Percentiles rank a stretch among this genome's conserved stretches.
phyloP scores from a whole-genome alignment of 2,329 filamentous ascomycete genomes.

The Epichloe glyceriae region DNA sequence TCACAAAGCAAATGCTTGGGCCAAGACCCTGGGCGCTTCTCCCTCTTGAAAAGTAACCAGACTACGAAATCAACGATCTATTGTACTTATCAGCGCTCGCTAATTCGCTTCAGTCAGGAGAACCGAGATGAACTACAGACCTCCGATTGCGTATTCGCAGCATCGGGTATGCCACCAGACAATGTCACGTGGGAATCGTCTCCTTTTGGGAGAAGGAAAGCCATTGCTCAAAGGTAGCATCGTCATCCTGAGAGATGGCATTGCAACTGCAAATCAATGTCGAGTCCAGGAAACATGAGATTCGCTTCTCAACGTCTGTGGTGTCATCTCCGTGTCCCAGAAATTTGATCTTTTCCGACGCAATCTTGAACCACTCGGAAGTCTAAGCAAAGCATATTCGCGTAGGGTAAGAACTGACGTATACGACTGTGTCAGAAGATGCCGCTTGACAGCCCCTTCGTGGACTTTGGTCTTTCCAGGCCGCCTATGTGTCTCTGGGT shows the following conservation, averaged over 20 bases:
- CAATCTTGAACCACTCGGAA: conserved; percentile 54
- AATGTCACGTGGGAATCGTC: conserved; percentile 45
- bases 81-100: not conserved
- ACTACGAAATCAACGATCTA: conserved; percentile 69
- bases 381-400: conserved; percentile 51
- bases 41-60: conserved; percentile 59
- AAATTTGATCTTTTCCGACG: conserved; percentile 42
- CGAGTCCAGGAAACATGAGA: conserved; percentile 53
- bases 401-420: conserved; percentile 52
- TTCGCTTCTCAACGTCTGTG: conserved; percentile 22
- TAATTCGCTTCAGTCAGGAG: not conserved
- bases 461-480: not conserved
- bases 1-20: conserved; percentile 71
- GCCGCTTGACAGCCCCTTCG: conserved; percentile 31
- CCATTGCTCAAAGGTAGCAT: conserved; percentile 41
- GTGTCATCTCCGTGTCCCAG: conserved; percentile 22
- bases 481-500: conserved; percentile 6
- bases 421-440: conserved; percentile 59
- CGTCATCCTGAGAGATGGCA: conserved; percentile 11
- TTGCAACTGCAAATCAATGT: conserved; percentile 48
- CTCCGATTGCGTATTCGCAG: conserved; percentile 48
- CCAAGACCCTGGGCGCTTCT: conserved; percentile 29
- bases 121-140: conserved; percentile 24
- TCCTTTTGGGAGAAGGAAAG: conserved; percentile 46
- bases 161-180: conserved; percentile 30